phyloP scores from a whole-genome alignment of 2,329 filamentous ascomycete species.

The Aspergillus glaucus region DNA sequence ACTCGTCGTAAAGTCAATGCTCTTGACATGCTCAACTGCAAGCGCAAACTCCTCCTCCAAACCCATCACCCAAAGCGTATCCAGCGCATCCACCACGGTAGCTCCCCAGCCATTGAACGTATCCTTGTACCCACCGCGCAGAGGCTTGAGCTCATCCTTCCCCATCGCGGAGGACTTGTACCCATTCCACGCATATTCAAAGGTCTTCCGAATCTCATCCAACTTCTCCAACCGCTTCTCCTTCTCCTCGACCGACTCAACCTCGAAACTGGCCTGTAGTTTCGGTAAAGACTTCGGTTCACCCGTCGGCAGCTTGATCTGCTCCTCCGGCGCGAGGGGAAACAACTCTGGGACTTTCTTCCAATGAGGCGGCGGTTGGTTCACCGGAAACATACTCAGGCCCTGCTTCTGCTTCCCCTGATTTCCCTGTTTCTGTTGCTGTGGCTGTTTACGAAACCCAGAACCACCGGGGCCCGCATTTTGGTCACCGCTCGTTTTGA shows the following conservation, averaged over 20 bases:
- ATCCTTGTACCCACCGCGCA: constrained; percentile 61
- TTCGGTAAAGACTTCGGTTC: constrained; percentile 63
- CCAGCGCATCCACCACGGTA: constrained; percentile 73
- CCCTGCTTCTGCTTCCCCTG: constrained; percentile 25
- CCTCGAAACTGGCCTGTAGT: constrained; percentile 66
- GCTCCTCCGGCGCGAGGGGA: constrained; percentile 62
- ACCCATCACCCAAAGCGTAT: constrained; percentile 84
- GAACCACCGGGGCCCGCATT: not conserved
- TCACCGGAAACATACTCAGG: constrained; percentile 27
- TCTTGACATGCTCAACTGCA: constrained; percentile 60
- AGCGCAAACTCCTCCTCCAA: constrained; percentile 72
- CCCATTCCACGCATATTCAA: constrained; percentile 72
- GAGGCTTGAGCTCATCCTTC: constrained; percentile 77
- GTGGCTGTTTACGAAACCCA: not conserved
- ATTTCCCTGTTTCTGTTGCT: constrained; percentile 2
- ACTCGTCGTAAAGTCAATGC: constrained; percentile 78
- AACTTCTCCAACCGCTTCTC: constrained; percentile 60
- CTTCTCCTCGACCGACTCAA: constrained; percentile 56
- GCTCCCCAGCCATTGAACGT: constrained; percentile 91
- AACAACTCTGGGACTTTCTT: constrained; percentile 66
- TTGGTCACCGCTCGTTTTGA: not conserved
- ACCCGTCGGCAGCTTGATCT: constrained; percentile 70
- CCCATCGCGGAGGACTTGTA: constrained; percentile 76
- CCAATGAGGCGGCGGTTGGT: constrained; percentile 57
- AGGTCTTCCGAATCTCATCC: constrained; percentile 63